Evolutionary conservation across 2,329 filamentous ascomycete species (phyloP), one percentile per base, ranked within the genome.

Genomic region (Biscogniauxia marginata): DNA sequence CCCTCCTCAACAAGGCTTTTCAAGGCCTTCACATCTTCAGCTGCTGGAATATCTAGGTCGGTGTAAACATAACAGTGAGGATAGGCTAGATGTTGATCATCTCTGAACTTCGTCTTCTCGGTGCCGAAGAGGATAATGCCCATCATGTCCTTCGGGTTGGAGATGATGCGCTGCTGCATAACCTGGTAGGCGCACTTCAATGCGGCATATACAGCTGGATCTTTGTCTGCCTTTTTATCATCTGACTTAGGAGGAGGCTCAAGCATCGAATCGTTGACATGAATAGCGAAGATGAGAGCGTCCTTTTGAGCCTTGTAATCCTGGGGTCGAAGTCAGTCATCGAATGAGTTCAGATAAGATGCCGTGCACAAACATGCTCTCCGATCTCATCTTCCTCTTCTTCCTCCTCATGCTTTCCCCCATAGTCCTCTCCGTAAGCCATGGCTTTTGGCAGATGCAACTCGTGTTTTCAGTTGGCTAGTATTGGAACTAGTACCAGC

Each of bases 151-250:
- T 88, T 93, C 1, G 95, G 95, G 59, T 93, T 93, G 3, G 93
- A 93, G 66, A 99, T 98, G 73, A 99, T 98, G 65, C 95, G 91
- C 76, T 98, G 93, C 75, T 98, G 91, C 91, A 99, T 97, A 52
- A 99, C 80, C 68, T 91, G 86, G 68, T 96, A 96, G 56, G 93
- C 95, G 67, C 91, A 97, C 79, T 96, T 96, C 50, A 99, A 76
- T 3, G 95, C 93, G 16, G 93, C 93, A 52, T 88, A 82, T 0
- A 91, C 81, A 3, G 93, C 86, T 46, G 89, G 93, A 67, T 93
- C 90, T 55, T 80, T 85, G 62, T 90, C 88, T 46, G 86, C 84
- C 71, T 92, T 93, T 74, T 90, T 96, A 50, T 86, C 83, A 58
- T 84, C 80, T 6, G 81, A 81, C 2, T 80, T 75, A 2, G 85